Percentiles rank a stretch among this genome's conserved stretches.
These are phyloP conservation scores for Nicotiana undulata DNA, from an alignment of 257 asterid genomes.

Conservation along the genomic window DNA sequence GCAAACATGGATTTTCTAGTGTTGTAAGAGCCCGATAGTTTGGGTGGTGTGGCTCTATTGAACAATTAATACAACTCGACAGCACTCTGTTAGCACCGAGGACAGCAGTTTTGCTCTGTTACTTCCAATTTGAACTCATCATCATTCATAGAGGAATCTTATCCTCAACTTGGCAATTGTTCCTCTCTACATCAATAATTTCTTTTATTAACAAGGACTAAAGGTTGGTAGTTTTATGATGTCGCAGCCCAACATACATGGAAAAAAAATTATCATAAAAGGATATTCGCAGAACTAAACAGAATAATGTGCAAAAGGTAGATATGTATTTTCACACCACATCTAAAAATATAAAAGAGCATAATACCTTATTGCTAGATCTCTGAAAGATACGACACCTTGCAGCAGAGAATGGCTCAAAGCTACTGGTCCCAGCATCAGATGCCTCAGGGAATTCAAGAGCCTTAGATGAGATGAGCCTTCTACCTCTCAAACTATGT, in stretches of 20 bases:
- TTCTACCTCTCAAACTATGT: conserved; percentile 46
- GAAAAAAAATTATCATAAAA: neutral
- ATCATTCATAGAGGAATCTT: neutral
- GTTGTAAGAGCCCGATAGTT: neutral
- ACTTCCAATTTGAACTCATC: neutral
- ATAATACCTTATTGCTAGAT: conserved; percentile 45
- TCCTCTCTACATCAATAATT: neutral
- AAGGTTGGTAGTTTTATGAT: neutral
- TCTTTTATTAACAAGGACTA: neutral
- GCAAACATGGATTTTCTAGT: neutral
- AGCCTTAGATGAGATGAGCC: conserved; percentile 50
- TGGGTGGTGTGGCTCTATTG: neutral
- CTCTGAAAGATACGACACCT: conserved; percentile 65
- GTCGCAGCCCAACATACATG: neutral
- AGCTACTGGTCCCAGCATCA: conserved; percentile 33
- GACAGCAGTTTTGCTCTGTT: neutral
- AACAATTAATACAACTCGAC: neutral
- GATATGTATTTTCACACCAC: neutral
- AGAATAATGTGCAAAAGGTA: neutral
- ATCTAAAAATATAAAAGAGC: neutral
- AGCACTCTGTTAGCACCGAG: neutral
- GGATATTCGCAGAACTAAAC: neutral
- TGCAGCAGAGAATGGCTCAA: conserved; percentile 69
- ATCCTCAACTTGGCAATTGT: neutral
- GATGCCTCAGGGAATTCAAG: conserved; percentile 44